Evolutionary conservation across 2,329 filamentous ascomycete genomes (phyloP).

Genomic region (Orbilia javanica): DNA sequence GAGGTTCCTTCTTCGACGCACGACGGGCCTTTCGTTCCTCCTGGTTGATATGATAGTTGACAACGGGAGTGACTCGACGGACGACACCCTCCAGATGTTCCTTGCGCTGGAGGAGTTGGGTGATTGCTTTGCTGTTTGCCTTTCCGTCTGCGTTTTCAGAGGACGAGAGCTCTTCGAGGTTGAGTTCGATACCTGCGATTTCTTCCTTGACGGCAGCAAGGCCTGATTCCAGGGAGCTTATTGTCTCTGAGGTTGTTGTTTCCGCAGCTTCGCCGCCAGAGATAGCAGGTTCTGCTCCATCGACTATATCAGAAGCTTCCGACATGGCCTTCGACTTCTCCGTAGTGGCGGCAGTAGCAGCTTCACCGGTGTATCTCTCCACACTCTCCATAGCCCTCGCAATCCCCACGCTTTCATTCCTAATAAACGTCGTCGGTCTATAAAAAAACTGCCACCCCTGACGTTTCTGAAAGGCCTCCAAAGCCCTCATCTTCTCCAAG

Average conservation of each 20-base stretch:
- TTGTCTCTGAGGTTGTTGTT: background rate
- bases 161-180: constrained; percentile 25
- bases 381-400: constrained; percentile 72
- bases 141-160: constrained; percentile 8
- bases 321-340: background rate
- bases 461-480: constrained; percentile 89
- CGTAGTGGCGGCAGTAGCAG: background rate
- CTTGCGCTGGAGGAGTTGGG: constrained; percentile 12
- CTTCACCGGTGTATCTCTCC: constrained; percentile 64
- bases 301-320: constrained; percentile 1
- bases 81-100: constrained; percentile 20
- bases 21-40: constrained; percentile 33
- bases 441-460: constrained; percentile 91
- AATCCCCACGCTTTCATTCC: constrained; percentile 81
- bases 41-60: constrained; percentile 37
- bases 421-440: constrained; percentile 81
- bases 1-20: constrained; percentile 15
- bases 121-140: constrained; percentile 25
- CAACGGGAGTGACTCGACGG: constrained; percentile 21
- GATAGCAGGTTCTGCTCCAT: constrained; percentile 14
- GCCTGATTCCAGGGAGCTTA: constrained; percentile 11
- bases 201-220: constrained; percentile 30
- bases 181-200: constrained; percentile 4
- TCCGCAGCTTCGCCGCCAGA: constrained; percentile 21
- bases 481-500: constrained; percentile 83